Base-by-base conservation (phyloP, 306 rosid genomes). In the Cicer pinnatifidum region DNA sequence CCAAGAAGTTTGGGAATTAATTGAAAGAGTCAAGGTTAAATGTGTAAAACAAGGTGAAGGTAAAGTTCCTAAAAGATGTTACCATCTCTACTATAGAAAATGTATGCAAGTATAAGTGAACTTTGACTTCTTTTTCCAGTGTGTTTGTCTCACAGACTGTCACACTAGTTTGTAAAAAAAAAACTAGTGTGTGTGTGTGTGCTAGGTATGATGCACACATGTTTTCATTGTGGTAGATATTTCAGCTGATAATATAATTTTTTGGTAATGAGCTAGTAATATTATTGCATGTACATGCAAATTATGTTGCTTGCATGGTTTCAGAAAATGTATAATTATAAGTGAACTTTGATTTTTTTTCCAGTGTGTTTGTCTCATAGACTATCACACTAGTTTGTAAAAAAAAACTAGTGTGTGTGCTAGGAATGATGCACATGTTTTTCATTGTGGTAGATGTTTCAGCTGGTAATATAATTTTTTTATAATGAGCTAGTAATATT, bases 1-100 rank as follows among this genome's bases (percentile, higher is more conserved):
- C 77, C 50, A 89, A 91, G 75, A 83, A 81, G 23, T 89, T 84
- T 63, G 97, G 98, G 35, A 62, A 9, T 13, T 20, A 40, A 62
- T 62, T 61, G 10, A 37, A n/a, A 1, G 9, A 50, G 20, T 50
- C 44, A 60, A 60, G 45, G 16, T n/a, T 33, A 12, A 37, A 60
- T 35, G 44, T 35, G 53, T 16, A 66, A 35, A 65, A 43, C 11
- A 41, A 59, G 63, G 72, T 17, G 81, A 78, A 67, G 73, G 12
- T 54, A 33, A 53, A 72, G 78, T 84, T 76, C 40, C 73, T 43
- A 44, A 11, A 39, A 61, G 44, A 54, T 61, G 67, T 43, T 61
- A 41, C 73, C 23, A 66, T 54, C 69, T 64, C 67, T 56, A 61
- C 52, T 19, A 19, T 59, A 80, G 53, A 71, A 67, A 59, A 60